These are phyloP conservation scores for Hypoxylon fragiforme DNA, from an alignment of 495 filamentous ascomycete species.

Conservation along the genomic window DNA sequence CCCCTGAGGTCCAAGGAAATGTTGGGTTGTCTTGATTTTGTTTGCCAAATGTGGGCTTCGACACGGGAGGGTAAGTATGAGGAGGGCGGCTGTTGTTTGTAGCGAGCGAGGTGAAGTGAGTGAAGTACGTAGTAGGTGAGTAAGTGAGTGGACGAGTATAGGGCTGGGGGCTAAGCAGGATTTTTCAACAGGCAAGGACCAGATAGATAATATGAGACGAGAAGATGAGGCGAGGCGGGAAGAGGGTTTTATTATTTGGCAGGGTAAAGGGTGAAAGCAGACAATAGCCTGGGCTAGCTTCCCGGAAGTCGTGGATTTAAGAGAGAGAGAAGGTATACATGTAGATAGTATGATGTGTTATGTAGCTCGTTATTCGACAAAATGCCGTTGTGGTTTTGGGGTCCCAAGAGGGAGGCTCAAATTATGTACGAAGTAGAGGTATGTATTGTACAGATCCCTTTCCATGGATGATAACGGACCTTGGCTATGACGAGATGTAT, in stretches of 20 bases:
- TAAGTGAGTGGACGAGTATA: conserved; percentile 1
- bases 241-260: conserved; percentile 4
- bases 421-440: conserved; percentile 6
- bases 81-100: conserved; percentile 22
- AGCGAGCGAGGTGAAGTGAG: background rate
- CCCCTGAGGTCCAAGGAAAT: conserved; percentile 28
- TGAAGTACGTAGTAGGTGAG: no score
- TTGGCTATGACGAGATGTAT: conserved; percentile 20
- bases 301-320: background rate
- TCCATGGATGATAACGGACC: conserved; percentile 9
- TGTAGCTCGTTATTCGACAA: conserved; percentile 27
- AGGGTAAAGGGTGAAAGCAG: conserved; percentile 14
- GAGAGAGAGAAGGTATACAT: no score
- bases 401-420: conserved; percentile 24
- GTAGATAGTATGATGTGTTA: no score
- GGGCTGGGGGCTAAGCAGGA: no score
- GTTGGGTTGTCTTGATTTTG: conserved; percentile 28
- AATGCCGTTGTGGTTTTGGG: conserved; percentile 16
- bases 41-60: conserved; percentile 33
- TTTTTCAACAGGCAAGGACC: background rate
- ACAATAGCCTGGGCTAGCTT: background rate
- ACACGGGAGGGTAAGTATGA: conserved; percentile 15
- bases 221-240: conserved; percentile 23
- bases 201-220: conserved; percentile 1
- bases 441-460: no score